These are phyloP conservation scores for Calonectria multiphialidica DNA, from an alignment of 2,329 filamentous ascomycete species.

Conservation along the genomic window DNA sequence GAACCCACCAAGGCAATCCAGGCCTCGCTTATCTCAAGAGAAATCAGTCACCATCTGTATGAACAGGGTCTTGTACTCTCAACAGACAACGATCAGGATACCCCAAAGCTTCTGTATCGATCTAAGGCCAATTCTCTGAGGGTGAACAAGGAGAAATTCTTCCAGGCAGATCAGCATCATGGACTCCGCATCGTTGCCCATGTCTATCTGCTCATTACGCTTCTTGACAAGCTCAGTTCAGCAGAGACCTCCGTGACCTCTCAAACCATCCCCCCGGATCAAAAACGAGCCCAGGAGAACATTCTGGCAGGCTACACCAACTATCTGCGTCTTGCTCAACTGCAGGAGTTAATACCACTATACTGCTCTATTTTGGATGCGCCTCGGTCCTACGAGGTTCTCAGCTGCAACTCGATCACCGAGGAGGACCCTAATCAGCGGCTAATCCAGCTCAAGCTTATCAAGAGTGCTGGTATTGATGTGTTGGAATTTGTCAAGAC, in stretches of 20 bases:
- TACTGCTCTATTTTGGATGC: conserved; percentile 85
- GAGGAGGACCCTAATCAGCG: conserved; percentile 76
- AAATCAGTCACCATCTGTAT: conserved; percentile 68
- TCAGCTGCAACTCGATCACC: conserved; percentile 83
- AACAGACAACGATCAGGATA: conserved; percentile 32
- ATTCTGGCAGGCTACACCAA: conserved; percentile 86
- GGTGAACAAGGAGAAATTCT: conserved; percentile 60
- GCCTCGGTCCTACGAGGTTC: conserved; percentile 74
- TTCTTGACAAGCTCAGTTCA: conserved; percentile 71
- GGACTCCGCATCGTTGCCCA: conserved; percentile 78
- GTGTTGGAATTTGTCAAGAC: conserved; percentile 78
- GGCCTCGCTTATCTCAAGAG: conserved; percentile 77
- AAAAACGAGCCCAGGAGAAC: conserved; percentile 72
- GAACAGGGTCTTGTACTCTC: conserved; percentile 65
- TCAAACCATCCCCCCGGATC: conserved; percentile 31
- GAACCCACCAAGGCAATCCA: conserved; percentile 81
- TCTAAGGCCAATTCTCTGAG: conserved; percentile 43
- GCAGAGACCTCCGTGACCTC: conserved; percentile 29
- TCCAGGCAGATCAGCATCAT: conserved; percentile 69
- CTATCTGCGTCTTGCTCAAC: conserved; percentile 77
- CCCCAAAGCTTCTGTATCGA: conserved; percentile 45
- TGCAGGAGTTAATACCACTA: conserved; percentile 84
- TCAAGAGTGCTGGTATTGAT: conserved; percentile 81
- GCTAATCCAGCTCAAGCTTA: conserved; percentile 76
- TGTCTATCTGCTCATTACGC: conserved; percentile 72